Percentiles rank a stretch among this genome's conserved stretches.
phyloP scores from a whole-genome alignment of 208 protist species.

The Porcisia hertigi region DNA sequence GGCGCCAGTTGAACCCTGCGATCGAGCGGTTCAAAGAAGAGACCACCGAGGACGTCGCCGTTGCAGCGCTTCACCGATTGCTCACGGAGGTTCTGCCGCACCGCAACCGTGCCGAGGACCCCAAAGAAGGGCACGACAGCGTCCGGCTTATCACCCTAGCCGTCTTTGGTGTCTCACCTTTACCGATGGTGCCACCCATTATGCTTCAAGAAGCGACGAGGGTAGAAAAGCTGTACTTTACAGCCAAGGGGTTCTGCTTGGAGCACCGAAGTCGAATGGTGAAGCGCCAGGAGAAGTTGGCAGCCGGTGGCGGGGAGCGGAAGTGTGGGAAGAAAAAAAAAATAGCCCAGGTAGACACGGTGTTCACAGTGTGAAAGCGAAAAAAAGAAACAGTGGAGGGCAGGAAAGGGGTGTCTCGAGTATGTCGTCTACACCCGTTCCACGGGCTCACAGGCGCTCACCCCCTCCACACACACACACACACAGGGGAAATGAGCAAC shows the following conservation, averaged over 20 bases:
- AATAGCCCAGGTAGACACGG: neutral
- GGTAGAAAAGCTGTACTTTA: slow-evolving; percentile 12
- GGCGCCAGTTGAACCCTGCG: neutral
- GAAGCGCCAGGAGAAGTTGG: neutral
- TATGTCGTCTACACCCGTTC: too few relatives aligned
- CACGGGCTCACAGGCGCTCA: too few relatives aligned
- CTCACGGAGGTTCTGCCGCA: slow-evolving; percentile 13
- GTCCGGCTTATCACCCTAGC: neutral
- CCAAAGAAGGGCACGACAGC: neutral
- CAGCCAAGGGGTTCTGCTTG: slow-evolving; percentile 8
- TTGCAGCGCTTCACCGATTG: slow-evolving; percentile 1
- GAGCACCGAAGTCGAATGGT: neutral
- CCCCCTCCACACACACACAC: too few relatives aligned
- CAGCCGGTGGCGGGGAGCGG: neutral
- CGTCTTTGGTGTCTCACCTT: neutral
- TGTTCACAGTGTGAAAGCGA: neutral
- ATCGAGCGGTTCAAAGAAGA: neutral
- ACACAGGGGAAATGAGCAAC: too few relatives aligned
- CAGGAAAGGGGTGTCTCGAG: too few relatives aligned
- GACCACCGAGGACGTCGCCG: slow-evolving; percentile 4
- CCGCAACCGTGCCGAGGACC: neutral
- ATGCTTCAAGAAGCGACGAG: slow-evolving; percentile 16
- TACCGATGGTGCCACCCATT: slow-evolving; percentile 24
- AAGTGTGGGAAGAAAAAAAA: neutral
- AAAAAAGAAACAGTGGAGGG: neutral